These are phyloP conservation scores for Nitzschia putrida DNA, from an alignment of 108 stramenopile species.

Conservation along the genomic window DNA sequence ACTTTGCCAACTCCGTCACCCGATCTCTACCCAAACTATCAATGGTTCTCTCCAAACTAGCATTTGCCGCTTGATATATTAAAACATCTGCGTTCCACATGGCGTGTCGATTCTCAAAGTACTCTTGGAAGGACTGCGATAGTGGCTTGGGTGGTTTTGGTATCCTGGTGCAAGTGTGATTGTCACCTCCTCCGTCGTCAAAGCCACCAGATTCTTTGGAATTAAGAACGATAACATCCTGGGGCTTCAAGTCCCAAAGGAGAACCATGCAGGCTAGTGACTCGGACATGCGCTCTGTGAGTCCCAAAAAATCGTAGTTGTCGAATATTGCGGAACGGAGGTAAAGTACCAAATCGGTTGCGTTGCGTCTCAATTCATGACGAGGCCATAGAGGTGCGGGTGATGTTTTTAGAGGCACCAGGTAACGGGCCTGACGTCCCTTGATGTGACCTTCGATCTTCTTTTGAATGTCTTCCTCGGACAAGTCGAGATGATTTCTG, in stretches of 20 bases:
- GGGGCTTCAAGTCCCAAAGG: constrained; percentile 19
- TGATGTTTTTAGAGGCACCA: constrained; percentile 6
- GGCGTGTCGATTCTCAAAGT: constrained; percentile 16
- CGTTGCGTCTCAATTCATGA: constrained; percentile 11
- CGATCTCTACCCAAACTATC: constrained; percentile 6
- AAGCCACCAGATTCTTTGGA: constrained; percentile 28
- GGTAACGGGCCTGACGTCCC: constrained; percentile 19
- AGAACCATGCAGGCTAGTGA: constrained; percentile 28
- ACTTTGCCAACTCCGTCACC: not conserved
- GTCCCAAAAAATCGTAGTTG: constrained; percentile 30
- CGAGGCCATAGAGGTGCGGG: constrained; percentile 15
- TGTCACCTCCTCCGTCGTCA: constrained; percentile 24
- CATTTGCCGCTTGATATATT: constrained; percentile 33
- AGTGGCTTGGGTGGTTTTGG: constrained; percentile 5
- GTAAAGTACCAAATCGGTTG: not conserved
- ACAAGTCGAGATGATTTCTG: constrained; percentile 12
- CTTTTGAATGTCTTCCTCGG: constrained; percentile 9
- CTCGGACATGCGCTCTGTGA: constrained; percentile 33
- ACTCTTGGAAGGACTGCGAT: constrained; percentile 15
- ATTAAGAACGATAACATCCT: constrained; percentile 20
- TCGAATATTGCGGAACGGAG: constrained; percentile 15
- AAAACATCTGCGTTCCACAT: constrained; percentile 35
- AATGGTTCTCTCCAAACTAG: constrained; percentile 32
- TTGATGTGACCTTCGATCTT: constrained; percentile 11
- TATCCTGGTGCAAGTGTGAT: constrained; percentile 24